Evolutionary conservation across 768 basidiomycete genomes (phyloP).

Genomic region (Kwoniella sp.): DNA sequence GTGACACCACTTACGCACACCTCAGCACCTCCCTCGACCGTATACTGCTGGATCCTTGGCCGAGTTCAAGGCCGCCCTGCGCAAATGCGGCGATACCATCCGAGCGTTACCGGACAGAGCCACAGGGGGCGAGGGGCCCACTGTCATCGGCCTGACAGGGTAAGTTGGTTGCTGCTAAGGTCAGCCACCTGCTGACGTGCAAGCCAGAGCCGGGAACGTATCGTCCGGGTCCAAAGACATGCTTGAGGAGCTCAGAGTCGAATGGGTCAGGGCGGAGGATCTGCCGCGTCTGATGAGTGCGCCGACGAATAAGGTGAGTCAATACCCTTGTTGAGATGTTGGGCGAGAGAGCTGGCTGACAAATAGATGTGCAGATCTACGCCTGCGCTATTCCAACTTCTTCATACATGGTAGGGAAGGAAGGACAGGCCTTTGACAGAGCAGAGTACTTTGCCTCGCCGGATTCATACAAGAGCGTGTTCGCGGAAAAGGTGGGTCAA

Average conservation of each 20-base stretch:
- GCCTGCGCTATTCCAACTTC: constrained; percentile 42
- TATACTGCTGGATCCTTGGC: constrained; percentile 64
- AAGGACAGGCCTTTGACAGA: constrained; percentile 61
- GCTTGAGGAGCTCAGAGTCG: constrained; percentile 65
- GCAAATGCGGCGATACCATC: constrained; percentile 60
- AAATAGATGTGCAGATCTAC: constrained; percentile 28
- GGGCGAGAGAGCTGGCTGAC: constrained; percentile 1
- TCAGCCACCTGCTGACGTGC: constrained; percentile 1
- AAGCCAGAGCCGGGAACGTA: constrained; percentile 71
- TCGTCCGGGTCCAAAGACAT: constrained; percentile 71
- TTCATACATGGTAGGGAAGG: constrained; percentile 63
- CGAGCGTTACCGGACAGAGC: constrained; percentile 55
- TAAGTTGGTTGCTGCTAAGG: constrained; percentile 45
- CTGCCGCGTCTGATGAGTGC: constrained; percentile 50
- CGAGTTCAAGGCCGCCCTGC: constrained; percentile 58
- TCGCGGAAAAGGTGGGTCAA: constrained; percentile 60
- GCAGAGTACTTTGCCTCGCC: constrained; percentile 71
- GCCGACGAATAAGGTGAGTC: not conserved
- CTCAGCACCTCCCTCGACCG: constrained; percentile 71
- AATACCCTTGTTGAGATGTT: not conserved
- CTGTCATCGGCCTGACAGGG: constrained; percentile 80
- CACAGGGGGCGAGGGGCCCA: constrained; percentile 65
- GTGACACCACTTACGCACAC: not conserved
- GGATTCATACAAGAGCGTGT: constrained; percentile 61
- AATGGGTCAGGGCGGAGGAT: constrained; percentile 58